Evolutionary conservation across 2,329 filamentous ascomycete genomes (phyloP), one percentile per base, ranked within the genome.

Genomic region (Fusarium longipes): DNA sequence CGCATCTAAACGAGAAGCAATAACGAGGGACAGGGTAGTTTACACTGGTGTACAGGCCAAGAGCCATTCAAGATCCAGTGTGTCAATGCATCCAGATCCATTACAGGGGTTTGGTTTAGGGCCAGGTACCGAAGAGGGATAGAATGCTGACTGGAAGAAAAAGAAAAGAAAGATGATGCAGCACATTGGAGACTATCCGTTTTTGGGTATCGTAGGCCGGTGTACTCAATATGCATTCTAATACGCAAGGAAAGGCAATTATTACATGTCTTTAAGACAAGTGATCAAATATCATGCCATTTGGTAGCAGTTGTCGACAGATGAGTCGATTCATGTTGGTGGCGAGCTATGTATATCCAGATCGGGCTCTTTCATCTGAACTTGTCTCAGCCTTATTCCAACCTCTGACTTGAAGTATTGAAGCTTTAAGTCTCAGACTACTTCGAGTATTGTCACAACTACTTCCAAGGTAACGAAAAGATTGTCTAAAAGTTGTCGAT

Each of bases 71-170:
- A 48, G 25, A 25, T 38, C 50, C n/a, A 39, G 55, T 68, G 65
- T 66, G 65, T 43, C 55, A 68, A 62, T 68, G 51, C 48, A 32
- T 48, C 30, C 20, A 17, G 30, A 39, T 43, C 40, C 4, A 18
- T n/a, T 38, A 36, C 65, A 68, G 45, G 65, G 65, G 48, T 67
- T 17, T n/a, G n/a, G 10, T 22, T 36, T 9, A 11, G 14, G 22
- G 18, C 27, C 29, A 32, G 12, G 24, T 22, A 24, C 38, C 15
- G 14, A 42, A 25, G 38, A 42, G 18, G 25, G 8, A 32, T 10
- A 35, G 38, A 38, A 27, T 18, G 24, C 22, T 25, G 17, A 18
- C 32, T 36, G 17, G 10, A 24, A 54, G 36, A 36, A 35, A 22
- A 40, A 10, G 18, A 27, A 56, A 39, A 43, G 8, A 22, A 35